Evolutionary conservation across 129 eudicot species (phyloP), one percentile per base, ranked within the genome.

Genomic region (Kitagawia praeruptora): DNA sequence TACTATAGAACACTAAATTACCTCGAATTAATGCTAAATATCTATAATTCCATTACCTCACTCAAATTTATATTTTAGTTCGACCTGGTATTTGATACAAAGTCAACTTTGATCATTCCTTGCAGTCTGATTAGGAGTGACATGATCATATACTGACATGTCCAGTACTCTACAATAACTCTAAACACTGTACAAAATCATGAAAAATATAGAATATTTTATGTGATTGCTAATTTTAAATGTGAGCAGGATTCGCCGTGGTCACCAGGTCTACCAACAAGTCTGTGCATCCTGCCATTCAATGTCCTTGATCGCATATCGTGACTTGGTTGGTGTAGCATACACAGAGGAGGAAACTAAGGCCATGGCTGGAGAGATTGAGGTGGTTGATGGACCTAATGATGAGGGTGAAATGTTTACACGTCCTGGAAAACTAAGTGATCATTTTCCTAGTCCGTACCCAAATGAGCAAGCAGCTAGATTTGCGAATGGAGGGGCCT

Each of bases 251-350:
- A 89, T 91, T 75, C 89, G 97, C 19, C 89, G 97, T 49, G 97
- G 97, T 21, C 97, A 91, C 82, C 93, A 89, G 85, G 97, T 91
- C 34, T 91, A 89, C 80, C 89, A 83, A 69, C 90, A 91, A 86
- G 97, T 91, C 28, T 91, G 97, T 89, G 93, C 93, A 70, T 89
- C 97, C 40, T 91, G 93, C 75, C 97, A 91, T 80, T 89, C 97
- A 3, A 86, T 89, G 97, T 89, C 97, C 40, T 80, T 91, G 12
- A 78, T 91, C 40, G 89, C 97, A 4, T 91, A 87, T 61, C 90
- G 93, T 83, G 97, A 91, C 78, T 86, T 91, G 54, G 91, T 91
- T 49, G 97, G 93, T 81, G 97, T 91, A 63, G 93, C 97, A 25
- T 91, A 91, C 82, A 91, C 97, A 0, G 97, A 91, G 77, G 93